Evolutionary conservation across 1,284 basidiomycete species (phyloP).

Genomic region (Polyporus tsugae): DNA sequence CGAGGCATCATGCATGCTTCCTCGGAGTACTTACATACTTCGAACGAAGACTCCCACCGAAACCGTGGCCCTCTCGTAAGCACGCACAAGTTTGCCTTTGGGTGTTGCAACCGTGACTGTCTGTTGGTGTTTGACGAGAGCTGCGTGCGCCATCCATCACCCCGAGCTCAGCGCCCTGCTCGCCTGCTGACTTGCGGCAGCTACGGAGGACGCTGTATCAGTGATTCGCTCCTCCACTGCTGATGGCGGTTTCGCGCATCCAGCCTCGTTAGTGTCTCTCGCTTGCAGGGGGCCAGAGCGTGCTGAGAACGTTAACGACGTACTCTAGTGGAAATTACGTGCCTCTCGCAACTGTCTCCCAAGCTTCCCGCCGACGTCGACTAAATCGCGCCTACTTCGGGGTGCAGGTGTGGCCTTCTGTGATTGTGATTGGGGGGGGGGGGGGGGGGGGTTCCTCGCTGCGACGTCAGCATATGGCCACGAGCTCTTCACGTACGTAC

Average conservation of each 20-base stretch:
- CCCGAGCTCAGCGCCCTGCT: slow-evolving; percentile 1
- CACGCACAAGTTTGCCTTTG: not conserved
- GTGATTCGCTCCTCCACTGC: not conserved
- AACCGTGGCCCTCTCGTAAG: not conserved
- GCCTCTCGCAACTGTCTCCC: slow-evolving; percentile 6
- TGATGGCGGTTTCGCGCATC: not conserved
- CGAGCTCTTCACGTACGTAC: not conserved
- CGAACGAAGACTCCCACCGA: not conserved
- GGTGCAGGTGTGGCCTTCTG: not conserved
- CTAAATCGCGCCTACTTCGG: not conserved
- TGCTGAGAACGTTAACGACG: no score
- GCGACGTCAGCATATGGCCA: not conserved
- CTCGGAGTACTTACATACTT: no score
- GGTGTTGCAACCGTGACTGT: not conserved
- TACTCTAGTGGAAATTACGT: not conserved
- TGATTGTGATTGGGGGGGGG: not conserved
- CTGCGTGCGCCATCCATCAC: not conserved
- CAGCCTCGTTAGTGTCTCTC: not conserved
- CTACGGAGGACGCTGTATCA: slow-evolving; percentile 2
- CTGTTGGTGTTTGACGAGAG: not conserved
- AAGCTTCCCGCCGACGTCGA: slow-evolving; percentile 1
- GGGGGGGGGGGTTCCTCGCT: not conserved
- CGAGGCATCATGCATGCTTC: not conserved
- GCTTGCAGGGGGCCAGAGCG: not conserved
- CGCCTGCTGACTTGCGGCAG: not conserved